Conservation (phyloP, 306 rosid species). For the Cicer bijugum region DNA sequence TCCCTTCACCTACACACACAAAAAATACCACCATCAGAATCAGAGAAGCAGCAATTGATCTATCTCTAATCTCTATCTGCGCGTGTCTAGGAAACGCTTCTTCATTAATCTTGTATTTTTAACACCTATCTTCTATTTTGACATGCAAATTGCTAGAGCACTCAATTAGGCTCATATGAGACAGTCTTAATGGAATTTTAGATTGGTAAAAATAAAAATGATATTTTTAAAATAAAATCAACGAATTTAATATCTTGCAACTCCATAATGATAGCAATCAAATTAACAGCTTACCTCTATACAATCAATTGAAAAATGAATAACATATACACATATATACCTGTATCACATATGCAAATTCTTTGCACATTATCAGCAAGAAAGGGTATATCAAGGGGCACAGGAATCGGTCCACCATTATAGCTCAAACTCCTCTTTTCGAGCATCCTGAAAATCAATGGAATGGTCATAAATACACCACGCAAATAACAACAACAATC, state of each 20-base stretch:
- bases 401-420: conserved; percentile 72
- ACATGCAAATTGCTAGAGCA: neutral
- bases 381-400: conserved; percentile 72
- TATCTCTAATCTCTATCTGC: neutral
- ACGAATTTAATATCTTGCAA: neutral
- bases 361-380: conserved; percentile 79
- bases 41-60: conserved; percentile 30
- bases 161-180: neutral
- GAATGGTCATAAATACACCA: neutral
- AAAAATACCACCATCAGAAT: conserved; percentile 38
- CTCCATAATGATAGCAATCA: conserved; percentile 5
- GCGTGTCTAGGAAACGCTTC: neutral
- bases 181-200: conserved; percentile 14
- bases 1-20: conserved; percentile 67
- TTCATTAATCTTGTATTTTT: neutral
- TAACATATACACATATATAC: conserved; percentile 45
- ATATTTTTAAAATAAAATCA: conserved; percentile 24
- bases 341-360: conserved; percentile 77
- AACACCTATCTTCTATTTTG: neutral
- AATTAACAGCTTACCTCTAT: neutral
- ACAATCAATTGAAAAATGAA: neutral
- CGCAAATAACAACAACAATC: neutral
- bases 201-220: neutral
- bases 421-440: conserved; percentile 95
- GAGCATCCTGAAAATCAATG: conserved; percentile 70